A percentile compares a stretch with the other conserved stretches of the same genome.
These are phyloP conservation scores for Cryptococcus sp. DNA, from an alignment of 1,284 basidiomycete species.

Conservation along the genomic window DNA sequence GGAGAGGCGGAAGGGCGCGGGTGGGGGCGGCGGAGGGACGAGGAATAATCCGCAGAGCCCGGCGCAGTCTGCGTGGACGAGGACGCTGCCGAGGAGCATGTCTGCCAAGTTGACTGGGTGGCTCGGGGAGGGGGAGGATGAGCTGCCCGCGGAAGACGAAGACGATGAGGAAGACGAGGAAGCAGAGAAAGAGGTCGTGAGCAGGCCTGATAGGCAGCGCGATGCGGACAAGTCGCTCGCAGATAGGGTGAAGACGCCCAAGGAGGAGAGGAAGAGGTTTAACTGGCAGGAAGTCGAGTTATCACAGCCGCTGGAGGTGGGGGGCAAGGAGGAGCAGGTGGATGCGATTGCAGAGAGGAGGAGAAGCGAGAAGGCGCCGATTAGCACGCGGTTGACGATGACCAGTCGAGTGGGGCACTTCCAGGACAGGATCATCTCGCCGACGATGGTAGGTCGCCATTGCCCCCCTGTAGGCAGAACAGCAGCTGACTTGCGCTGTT, in stretches of 20 bases:
- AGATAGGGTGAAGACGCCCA: conserved; percentile 50
- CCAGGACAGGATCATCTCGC: conserved; percentile 84
- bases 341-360: conserved; percentile 27
- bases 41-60: conserved; percentile 20
- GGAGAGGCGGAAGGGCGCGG: conserved; percentile 1
- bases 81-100: conserved; percentile 26
- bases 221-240: conserved; percentile 52
- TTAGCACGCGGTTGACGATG: conserved; percentile 89
- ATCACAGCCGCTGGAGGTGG: conserved; percentile 7
- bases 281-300: conserved; percentile 15
- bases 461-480: too few species aligned
- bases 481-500: not conserved
- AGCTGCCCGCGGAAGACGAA: conserved; percentile 52
- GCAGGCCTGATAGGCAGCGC: conserved; percentile 18
- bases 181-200: conserved; percentile 14
- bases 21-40: too few species aligned
- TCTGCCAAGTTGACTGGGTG: conserved; percentile 40
- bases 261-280: conserved; percentile 31
- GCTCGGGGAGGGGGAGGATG: conserved; percentile 48
- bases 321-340: conserved; percentile 10
- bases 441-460: conserved; percentile 71
- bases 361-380: conserved; percentile 51
- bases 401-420: conserved; percentile 92
- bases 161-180: conserved; percentile 12
- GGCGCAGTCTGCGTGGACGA: conserved; percentile 16